Base-by-base conservation (phyloP, 2,329 filamentous ascomycete genomes). In the Beauveria medogensis region DNA sequence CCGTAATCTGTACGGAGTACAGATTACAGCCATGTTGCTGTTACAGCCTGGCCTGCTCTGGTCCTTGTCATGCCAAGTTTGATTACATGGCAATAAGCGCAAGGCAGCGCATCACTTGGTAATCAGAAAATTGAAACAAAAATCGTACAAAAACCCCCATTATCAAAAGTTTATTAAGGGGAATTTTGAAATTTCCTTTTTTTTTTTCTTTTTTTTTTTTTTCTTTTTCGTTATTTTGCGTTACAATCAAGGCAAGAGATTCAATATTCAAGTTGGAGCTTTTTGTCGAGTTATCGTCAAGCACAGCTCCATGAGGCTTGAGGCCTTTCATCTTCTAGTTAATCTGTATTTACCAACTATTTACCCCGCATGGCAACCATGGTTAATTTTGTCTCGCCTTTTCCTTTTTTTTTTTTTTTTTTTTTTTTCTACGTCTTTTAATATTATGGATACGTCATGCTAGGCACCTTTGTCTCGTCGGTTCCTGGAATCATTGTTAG, bases 381-480 rank as follows among this genome's bases (percentile, higher is more conserved):
- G 37, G 12, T n/a, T 3, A 41, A 40, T 44, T n/a, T 20, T 12
- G 43, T 53, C 47, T 59, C 48, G 53, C 57, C 3, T 34, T 28
- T 7, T 28, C 6, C 6, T 28, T 9, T 28, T 28, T 28, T 9
- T 8, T 28, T 28, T 28, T 28, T 5, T 6, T 26, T 26, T 26
- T 26, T 5, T 5, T 26, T 6, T 3, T 26, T 6, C 3, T 26
- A n/a, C n/a, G 1, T 26, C 22, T 22, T 22, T 26, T 28, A 28
- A 59, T 59, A 44, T 53, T 53, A 46, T 59, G 57, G 57, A 57
- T 57, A 57, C 55, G 44, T 41, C 40, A 46, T 40, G 50, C n/a
- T 26, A 16, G 55, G 20, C 44, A 50, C 26, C 30, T 34, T 34
- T 30, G 40, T 44, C 24, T 43, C 41, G 24, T 46, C 40, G 18